Base-by-base conservation (phyloP, 768 basidiomycete species). In the Leccinum rimulosum region DNA sequence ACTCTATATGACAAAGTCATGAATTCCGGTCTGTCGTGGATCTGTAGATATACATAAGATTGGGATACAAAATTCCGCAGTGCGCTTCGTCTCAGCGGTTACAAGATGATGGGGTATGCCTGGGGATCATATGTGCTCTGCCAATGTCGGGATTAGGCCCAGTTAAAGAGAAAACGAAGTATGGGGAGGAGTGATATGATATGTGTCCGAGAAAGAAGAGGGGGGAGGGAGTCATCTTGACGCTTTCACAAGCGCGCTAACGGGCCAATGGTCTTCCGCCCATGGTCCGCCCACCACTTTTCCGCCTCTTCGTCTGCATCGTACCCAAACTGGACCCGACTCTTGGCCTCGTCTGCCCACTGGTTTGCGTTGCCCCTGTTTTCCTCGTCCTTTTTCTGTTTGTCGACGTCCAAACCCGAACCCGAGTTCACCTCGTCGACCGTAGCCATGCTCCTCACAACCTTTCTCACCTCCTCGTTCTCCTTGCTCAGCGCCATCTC, bases 261-360 rank as follows among this genome's bases (percentile, higher is more conserved):
- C 45, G 49, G 33, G 10, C 36, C 63, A 31, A 62, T 56, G 48
- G 45, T 58, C 15, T 52, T 47, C 28, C 67, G 59, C 1, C 77
- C 79, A 6, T 70, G 57, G 14, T 71, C 68, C 1, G 45, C 58
- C 82, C 81, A 84, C 81, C 83, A 86, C 56, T 64, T 64, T 49
- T 84, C 80, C 6, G 77, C 82, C 36, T 73, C 82, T 10, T 28
- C 68, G 49, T 85, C 83, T 0, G 82, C 81, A 58, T 85, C 83
- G 59, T 85, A 84, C 14, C 76, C 75, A 68, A 84, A 86, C 64
- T 81, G 78, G 5, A 62, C 63, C 36, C 50, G 57, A 54, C 70
- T 84, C 76, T 83, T 84, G 53, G 67, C 70, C 64, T 74, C 77
- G 66, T 86, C 84, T 6, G 83, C 82, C 84, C 84, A 85, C 60